Percentiles rank a stretch among this genome's conserved stretches.
Conservation (phyloP, 2,329 filamentous ascomycete genomes). For the Emergomyces orientalis region DNA sequence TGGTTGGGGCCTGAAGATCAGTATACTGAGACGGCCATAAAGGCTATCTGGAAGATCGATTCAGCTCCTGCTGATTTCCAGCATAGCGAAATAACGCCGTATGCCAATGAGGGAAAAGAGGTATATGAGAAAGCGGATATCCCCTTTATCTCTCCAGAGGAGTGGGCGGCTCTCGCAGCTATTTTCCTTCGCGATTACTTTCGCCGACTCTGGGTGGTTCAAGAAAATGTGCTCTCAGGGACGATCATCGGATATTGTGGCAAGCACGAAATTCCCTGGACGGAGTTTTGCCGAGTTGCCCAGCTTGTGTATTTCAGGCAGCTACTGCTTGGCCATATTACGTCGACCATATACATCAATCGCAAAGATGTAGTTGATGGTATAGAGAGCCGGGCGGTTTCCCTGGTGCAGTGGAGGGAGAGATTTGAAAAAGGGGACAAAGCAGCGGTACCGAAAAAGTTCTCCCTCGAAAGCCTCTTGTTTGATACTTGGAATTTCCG, state of each 20-base stretch:
- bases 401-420: slow-evolving; percentile 10
- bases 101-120: background rate
- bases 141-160: slow-evolving; percentile 10
- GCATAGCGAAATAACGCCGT: slow-evolving; percentile 6
- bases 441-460: slow-evolving; percentile 1
- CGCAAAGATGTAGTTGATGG: slow-evolving; percentile 2
- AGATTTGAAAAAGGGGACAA: slow-evolving; percentile 3
- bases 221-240: slow-evolving; percentile 17
- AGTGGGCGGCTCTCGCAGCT: slow-evolving; percentile 12
- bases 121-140: slow-evolving; percentile 10
- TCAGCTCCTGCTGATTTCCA: slow-evolving; percentile 7
- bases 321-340: background rate
- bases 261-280: slow-evolving; percentile 11
- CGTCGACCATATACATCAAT: slow-evolving; percentile 9
- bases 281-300: slow-evolving; percentile 9
- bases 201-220: slow-evolving; percentile 19
- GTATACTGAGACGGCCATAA: slow-evolving; percentile 10
- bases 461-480: slow-evolving; percentile 10
- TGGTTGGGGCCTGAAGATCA: slow-evolving; percentile 18
- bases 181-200: slow-evolving; percentile 18
- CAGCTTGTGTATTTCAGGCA: slow-evolving; percentile 9
- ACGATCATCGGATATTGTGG: slow-evolving; percentile 15
- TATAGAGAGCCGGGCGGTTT: slow-evolving; percentile 7
- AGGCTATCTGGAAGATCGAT: slow-evolving; percentile 11
- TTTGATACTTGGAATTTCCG: slow-evolving; percentile 13